Evolutionary conservation across 129 eudicot genomes (phyloP).

Genomic region (Kitagawia praeruptora): DNA sequence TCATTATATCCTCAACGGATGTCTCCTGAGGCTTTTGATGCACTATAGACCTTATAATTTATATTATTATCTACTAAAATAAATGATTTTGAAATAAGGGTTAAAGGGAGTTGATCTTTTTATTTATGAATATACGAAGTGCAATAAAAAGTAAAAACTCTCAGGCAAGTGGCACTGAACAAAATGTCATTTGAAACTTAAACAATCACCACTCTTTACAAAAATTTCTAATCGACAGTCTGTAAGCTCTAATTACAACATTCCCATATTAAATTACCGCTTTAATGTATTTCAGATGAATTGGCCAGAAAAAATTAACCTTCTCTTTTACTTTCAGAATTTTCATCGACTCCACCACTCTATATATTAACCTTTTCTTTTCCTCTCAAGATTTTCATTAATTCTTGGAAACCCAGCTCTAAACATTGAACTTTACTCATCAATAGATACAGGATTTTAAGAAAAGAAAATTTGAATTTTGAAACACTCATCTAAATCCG

Average conservation of each 20-base stretch:
- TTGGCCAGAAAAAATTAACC: background rate
- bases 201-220: background rate
- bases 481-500: constrained; percentile 39
- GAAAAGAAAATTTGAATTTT: constrained; percentile 14
- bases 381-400: constrained; percentile 11
- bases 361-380: background rate
- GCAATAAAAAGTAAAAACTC: background rate
- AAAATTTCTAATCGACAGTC: too few relatives aligned
- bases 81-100: background rate
- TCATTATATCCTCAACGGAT: background rate
- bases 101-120: background rate
- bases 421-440: background rate
- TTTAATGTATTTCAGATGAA: background rate
- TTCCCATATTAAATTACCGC: background rate
- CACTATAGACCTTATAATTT: background rate
- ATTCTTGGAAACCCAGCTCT: constrained; percentile 18
- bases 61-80: background rate
- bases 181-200: background rate
- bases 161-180: background rate
- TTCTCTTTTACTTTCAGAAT: background rate
- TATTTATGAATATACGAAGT: background rate
- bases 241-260: too few relatives aligned
- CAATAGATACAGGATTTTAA: constrained; percentile 36
- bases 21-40: background rate
- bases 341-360: background rate